Base-by-base conservation (phyloP, 2,329 filamentous ascomycete species). In the Cladophialophora yegresii region DNA sequence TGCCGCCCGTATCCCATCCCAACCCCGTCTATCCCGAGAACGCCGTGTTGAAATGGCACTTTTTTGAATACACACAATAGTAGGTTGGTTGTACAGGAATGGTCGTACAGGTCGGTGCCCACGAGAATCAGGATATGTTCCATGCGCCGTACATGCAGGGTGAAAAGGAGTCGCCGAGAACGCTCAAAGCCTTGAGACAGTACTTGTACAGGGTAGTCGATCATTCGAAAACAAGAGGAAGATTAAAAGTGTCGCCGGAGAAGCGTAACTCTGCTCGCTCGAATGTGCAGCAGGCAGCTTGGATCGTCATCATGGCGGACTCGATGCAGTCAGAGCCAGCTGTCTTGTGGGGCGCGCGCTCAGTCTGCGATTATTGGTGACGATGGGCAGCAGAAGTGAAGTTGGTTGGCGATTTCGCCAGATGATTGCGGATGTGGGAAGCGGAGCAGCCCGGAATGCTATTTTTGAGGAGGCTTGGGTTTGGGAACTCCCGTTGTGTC, bases 401-500 rank as follows among this genome's bases (percentile, higher is more conserved):
- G 28, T 26, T 61, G 32, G 33, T 51, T 22, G 61, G 56, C 45
- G 23, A 40, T 30, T 53, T 47, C 53, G 30, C 32, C 45, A 28
- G 47, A 23, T 47, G n/a, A 33, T 40, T 20, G 47, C 28, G 33
- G 26, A 26, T 51, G n/a, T 53, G 55, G 54, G 20, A 40, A 20
- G 20, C 36, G 12, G 32, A 4, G 12, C 23, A 50, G 7, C 30
- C n/a, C 16, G 22, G 23, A 28, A n/a, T 22, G n/a, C 64, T 63
- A 64, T 65, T 66, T 71, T 66, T 70, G 71, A 66, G 72, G 73
- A 67, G 80, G 80, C 70, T 79, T 79, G 50, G 80, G 81, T 73
- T 82, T 82, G 69, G 80, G 79, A 23, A 82, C 79, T 30, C 81
- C 81, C 6, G 81, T 83, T 47, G 81, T 83, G 69, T 83, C 81